Conservation (phyloP, 306 rosid species). For the Psophocarpus tetragonolobus region DNA sequence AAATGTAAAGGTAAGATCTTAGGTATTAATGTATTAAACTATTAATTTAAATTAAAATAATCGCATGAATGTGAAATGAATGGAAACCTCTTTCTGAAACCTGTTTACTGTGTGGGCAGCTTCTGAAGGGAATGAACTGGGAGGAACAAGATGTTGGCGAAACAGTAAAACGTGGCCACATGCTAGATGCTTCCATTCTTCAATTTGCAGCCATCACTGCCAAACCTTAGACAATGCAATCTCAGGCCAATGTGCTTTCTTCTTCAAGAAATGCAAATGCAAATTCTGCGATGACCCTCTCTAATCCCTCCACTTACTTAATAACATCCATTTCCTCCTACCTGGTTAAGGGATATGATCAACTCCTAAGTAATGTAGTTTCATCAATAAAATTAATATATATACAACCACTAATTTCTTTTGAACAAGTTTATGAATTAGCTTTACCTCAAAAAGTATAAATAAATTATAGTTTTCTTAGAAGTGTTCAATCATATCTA, state of each 20-base stretch:
- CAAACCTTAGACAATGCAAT: conserved; percentile 27
- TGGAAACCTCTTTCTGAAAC: neutral
- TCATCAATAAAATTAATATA: conserved; percentile 35
- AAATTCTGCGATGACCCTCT: conserved; percentile 33
- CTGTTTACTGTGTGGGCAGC: neutral
- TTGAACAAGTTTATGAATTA: too few species aligned
- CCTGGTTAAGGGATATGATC: neutral
- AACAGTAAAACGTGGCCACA: conserved; percentile 38
- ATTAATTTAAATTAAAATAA: neutral
- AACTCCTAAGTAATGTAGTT: neutral
- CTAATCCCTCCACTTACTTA: neutral
- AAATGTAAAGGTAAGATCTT: neutral
- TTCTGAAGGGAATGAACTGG: conserved; percentile 24
- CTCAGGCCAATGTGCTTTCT: conserved; percentile 33
- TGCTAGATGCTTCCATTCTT: conserved; percentile 37
- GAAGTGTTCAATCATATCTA: neutral
- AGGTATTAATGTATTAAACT: neutral
- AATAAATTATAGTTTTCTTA: too few species aligned
- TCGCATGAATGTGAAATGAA: neutral
- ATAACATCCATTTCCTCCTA: neutral
- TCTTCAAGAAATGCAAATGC: conserved; percentile 36
- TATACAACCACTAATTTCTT: neutral
- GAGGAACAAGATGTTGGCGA: conserved; percentile 13
- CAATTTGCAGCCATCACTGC: conserved; percentile 25
- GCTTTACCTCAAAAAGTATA: too few species aligned